Conservation (phyloP, 1,139 yeast species). For the Zygoascus meyerae region DNA sequence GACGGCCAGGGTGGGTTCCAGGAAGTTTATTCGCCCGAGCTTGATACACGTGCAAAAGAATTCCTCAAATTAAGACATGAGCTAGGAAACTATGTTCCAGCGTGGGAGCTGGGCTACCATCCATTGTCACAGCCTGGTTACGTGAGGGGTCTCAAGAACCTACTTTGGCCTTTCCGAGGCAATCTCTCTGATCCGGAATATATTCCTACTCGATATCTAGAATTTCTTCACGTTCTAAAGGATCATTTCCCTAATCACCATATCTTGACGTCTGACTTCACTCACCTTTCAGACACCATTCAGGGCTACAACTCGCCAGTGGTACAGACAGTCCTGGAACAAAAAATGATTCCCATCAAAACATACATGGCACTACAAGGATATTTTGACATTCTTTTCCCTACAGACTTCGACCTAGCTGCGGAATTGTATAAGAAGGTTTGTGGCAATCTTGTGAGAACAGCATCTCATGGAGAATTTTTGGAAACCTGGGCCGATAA, state of each 20-base stretch:
- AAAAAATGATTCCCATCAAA: constrained; percentile 60
- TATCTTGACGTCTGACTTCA: constrained; percentile 67
- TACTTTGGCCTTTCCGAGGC: constrained; percentile 56
- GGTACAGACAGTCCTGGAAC: constrained; percentile 70
- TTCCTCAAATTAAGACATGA: constrained; percentile 52
- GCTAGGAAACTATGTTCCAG: constrained; percentile 33
- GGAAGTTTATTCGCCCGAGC: constrained; percentile 64
- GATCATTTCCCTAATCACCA: constrained; percentile 71
- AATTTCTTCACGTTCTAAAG: constrained; percentile 59
- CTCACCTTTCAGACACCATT: constrained; percentile 54
- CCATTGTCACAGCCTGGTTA: constrained; percentile 35
- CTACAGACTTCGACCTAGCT: constrained; percentile 67
- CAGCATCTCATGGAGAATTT: constrained; percentile 58
- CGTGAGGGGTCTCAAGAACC: constrained; percentile 33
- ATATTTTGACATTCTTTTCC: constrained; percentile 79
- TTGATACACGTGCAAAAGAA: constrained; percentile 55
- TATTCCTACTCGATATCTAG: constrained; percentile 68
- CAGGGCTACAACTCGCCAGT: constrained; percentile 73
- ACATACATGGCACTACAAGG: constrained; percentile 83
- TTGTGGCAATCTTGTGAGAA: constrained; percentile 54
- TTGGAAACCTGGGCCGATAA: constrained; percentile 67
- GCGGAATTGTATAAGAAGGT: constrained; percentile 59
- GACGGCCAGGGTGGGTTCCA: constrained; percentile 73
- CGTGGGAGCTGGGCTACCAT: constrained; percentile 34
- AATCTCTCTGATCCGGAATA: constrained; percentile 70